Percentiles rank a stretch among this genome's conserved stretches.
These are phyloP conservation scores for Erodium moschatum DNA, from an alignment of 441 rosid species.

Conservation along the genomic window DNA sequence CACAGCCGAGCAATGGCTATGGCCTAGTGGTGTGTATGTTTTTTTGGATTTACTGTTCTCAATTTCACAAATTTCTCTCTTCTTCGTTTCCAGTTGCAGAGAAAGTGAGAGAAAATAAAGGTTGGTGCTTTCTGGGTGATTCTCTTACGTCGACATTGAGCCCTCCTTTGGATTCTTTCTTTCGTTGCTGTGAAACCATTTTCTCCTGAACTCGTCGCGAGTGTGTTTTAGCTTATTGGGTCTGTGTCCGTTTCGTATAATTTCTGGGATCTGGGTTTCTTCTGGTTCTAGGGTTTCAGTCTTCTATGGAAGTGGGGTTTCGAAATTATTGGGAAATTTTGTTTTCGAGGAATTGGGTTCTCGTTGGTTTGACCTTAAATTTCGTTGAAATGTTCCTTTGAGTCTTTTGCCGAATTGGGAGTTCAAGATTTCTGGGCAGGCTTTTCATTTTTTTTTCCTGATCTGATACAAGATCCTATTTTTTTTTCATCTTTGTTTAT, in stretches of 20 bases:
- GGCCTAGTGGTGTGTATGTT: slow-evolving; percentile 13
- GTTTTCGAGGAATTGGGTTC: neutral
- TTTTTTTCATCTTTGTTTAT: slow-evolving; percentile 24
- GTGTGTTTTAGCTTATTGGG: slow-evolving; percentile 10
- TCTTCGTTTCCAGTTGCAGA: slow-evolving; percentile 16
- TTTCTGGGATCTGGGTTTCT: slow-evolving; percentile 59
- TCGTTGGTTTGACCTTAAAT: no score
- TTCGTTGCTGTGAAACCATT: slow-evolving; percentile 21
- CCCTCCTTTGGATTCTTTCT: neutral
- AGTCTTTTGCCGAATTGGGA: neutral
- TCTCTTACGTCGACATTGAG: slow-evolving; percentile 15
- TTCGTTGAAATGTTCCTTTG: slow-evolving; percentile 16
- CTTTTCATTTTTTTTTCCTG: slow-evolving; percentile 25
- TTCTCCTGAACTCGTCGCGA: slow-evolving; percentile 10
- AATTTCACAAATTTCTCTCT: slow-evolving; percentile 19
- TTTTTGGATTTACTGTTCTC: slow-evolving; percentile 26
- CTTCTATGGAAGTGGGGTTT: slow-evolving; percentile 18
- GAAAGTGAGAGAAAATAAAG: slow-evolving; percentile 22
- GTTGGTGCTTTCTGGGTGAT: slow-evolving; percentile 17
- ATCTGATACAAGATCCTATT: slow-evolving; percentile 34
- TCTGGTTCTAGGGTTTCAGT: slow-evolving; percentile 44
- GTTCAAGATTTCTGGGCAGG: slow-evolving; percentile 11
- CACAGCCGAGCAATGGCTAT: neutral
- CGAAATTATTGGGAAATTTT: slow-evolving; percentile 22
- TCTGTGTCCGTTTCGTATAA: slow-evolving; percentile 15